Conservation (phyloP, 2,329 filamentous ascomycete genomes). For the Botryotinia convoluta region DNA sequence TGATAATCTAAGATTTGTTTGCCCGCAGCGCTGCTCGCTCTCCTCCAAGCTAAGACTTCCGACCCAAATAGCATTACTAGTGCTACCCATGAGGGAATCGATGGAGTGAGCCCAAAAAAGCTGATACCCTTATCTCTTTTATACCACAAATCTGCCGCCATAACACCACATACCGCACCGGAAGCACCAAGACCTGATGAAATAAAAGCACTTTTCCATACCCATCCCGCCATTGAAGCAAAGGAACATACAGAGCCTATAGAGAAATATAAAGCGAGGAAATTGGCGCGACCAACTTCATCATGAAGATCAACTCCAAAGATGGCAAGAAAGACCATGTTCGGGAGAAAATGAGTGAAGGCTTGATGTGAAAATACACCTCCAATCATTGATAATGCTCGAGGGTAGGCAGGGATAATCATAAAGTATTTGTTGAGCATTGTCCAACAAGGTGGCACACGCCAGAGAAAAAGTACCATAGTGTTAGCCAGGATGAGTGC, state of each 20-base stretch:
- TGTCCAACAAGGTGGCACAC: slow-evolving; percentile 61
- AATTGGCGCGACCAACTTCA: slow-evolving; percentile 65
- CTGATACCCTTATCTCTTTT: slow-evolving; percentile 56
- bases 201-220: slow-evolving; percentile 41
- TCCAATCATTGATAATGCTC: slow-evolving; percentile 58
- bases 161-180: slow-evolving; percentile 59
- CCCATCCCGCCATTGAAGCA: slow-evolving; percentile 50
- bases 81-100: slow-evolving; percentile 55
- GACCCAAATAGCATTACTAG: slow-evolving; percentile 53
- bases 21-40: slow-evolving; percentile 7
- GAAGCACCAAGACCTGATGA: slow-evolving; percentile 63
- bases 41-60: slow-evolving; percentile 45
- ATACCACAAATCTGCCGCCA: slow-evolving; percentile 60
- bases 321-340: slow-evolving; percentile 65
- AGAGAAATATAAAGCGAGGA: slow-evolving; percentile 64
- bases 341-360: slow-evolving; percentile 58
- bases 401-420: slow-evolving; percentile 61
- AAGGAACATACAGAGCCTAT: slow-evolving; percentile 59
- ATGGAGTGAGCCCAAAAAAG: slow-evolving; percentile 52
- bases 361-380: slow-evolving; percentile 68
- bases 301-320: slow-evolving; percentile 67
- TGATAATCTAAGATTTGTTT: slow-evolving; percentile 39
- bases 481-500: slow-evolving; percentile 60
- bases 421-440: slow-evolving; percentile 68
- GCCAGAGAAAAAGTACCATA: slow-evolving; percentile 57